Base-by-base conservation (phyloP, 495 filamentous ascomycete species). In the Penicillium lagena region DNA sequence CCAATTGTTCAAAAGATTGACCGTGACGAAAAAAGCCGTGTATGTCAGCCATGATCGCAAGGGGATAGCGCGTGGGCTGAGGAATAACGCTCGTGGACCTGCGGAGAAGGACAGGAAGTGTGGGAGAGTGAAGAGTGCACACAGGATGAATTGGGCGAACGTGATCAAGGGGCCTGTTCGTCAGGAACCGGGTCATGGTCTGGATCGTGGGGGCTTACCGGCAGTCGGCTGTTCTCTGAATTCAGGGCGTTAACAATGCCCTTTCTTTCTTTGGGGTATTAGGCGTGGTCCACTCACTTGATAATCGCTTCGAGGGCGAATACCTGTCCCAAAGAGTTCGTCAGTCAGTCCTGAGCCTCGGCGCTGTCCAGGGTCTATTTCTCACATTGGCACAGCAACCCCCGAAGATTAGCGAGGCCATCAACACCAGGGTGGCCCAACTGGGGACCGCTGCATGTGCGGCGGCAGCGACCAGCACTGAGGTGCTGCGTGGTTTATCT, bases 331-430 rank as follows among this genome's bases (percentile, higher is more conserved):
- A 22, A n/a, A 46, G 46, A 22, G 12, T 31, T 4, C 22, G 35
- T 44, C 34, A 45, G 42, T 43, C 31, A 15, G 12, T 29, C 4
- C 14, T 22, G 22, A 2, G 8, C 32, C 32, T 34, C 32, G n/a
- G n/a, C 10, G n/a, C 32, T 9, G 11, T 10, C 29, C 10, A 4
- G 14, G 29, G 22, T 29, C 10, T 27, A 7, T 13, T 29, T 71
- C 77, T 66, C 63, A 98, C 93, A 74, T 97, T 99, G 29, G 90
- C 89, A 73, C 93, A 99, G 60, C 93, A 99, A 31, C 93, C 93
- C 33, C 94, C 93, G 60, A 98, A 96, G 38, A 98, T 98, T 44
- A 96, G 72, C 15, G 74, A 79, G n/a, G 89, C 70, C 73, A 95
- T 93, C 49, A 83, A 73, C 28, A 77, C 66, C 35, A 83, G 71